These are phyloP conservation scores for Pythium volutum DNA, from an alignment of 352 stramenopile genomes.

Conservation along the genomic window DNA sequence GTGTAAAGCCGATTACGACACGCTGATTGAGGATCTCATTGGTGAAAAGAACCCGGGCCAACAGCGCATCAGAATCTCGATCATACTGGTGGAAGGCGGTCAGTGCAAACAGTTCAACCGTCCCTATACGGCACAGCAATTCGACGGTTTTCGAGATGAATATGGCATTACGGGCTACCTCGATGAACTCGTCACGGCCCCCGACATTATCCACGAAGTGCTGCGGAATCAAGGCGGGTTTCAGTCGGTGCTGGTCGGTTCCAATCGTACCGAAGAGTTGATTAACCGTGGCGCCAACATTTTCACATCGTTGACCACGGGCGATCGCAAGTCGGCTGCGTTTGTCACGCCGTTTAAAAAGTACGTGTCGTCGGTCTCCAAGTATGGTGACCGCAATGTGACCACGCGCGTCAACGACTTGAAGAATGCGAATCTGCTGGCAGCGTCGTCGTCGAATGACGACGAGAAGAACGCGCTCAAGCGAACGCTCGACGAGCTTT, in stretches of 20 bases:
- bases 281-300: conserved; percentile 71
- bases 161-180: conserved; percentile 77
- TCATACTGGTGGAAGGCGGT: conserved; percentile 68
- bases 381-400: conserved; percentile 80
- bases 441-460: conserved; percentile 72
- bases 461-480: conserved; percentile 69
- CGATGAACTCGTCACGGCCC: conserved; percentile 81
- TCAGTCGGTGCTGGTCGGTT: conserved; percentile 77
- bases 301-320: conserved; percentile 48
- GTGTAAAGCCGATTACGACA: conserved; percentile 81
- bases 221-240: conserved; percentile 63
- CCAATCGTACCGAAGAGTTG: conserved; percentile 67
- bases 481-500: conserved; percentile 41
- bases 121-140: conserved; percentile 58
- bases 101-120: conserved; percentile 44
- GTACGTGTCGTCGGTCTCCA: conserved; percentile 85
- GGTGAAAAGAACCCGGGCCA: conserved; percentile 31
- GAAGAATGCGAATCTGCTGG: conserved; percentile 60
- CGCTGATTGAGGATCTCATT: conserved; percentile 64
- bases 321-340: conserved; percentile 53
- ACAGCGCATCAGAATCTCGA: conserved; percentile 52
- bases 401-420: conserved; percentile 86
- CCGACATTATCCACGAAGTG: conserved; percentile 80
- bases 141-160: conserved; percentile 41
- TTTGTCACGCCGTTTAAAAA: conserved; percentile 86